These are phyloP conservation scores for Stephanodiscus triporus DNA, from an alignment of 108 stramenopile genomes.

Conservation along the genomic window DNA sequence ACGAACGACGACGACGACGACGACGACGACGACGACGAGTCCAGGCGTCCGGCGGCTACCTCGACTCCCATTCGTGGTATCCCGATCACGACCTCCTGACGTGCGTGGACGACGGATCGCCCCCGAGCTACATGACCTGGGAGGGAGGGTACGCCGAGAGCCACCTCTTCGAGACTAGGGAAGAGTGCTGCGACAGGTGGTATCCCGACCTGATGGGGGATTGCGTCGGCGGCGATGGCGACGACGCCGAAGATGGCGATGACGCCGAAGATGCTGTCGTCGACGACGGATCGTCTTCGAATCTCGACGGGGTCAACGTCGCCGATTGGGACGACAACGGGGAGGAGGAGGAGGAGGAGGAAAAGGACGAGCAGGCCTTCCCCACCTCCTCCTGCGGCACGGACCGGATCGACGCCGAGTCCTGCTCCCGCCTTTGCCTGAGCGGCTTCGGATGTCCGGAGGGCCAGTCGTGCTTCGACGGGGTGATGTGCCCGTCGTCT, in stretches of 20 bases:
- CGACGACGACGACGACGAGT: too few relatives aligned
- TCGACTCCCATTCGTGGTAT: conserved; percentile 18
- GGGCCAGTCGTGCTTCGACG: conserved; percentile 17
- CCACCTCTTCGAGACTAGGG: conserved; percentile 13
- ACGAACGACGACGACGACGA: too few relatives aligned
- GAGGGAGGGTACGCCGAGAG: conserved; percentile 41
- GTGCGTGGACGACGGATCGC: neutral
- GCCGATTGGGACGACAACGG: too few relatives aligned
- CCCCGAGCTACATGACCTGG: conserved; percentile 32
- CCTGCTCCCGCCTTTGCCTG: conserved; percentile 28
- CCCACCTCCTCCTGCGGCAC: conserved; percentile 40
- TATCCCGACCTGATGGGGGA: conserved; percentile 6
- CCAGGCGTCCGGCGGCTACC: neutral
- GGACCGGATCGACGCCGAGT: neutral
- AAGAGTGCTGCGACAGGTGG: conserved; percentile 31
- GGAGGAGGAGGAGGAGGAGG: neutral
- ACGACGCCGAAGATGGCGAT: neutral
- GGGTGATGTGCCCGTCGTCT: conserved; percentile 20
- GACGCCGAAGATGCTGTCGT: neutral
- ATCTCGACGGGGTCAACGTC: too few relatives aligned
- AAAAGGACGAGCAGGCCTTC: conserved; percentile 7
- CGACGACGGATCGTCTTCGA: too few relatives aligned
- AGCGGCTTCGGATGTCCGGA: conserved; percentile 17
- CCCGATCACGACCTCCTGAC: conserved; percentile 10
- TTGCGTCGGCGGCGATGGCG: neutral